Percentiles rank a stretch among this genome's conserved stretches.
Evolutionary conservation across 139 green algal species (phyloP).

Genomic region (Yamagishiella unicocca): DNA sequence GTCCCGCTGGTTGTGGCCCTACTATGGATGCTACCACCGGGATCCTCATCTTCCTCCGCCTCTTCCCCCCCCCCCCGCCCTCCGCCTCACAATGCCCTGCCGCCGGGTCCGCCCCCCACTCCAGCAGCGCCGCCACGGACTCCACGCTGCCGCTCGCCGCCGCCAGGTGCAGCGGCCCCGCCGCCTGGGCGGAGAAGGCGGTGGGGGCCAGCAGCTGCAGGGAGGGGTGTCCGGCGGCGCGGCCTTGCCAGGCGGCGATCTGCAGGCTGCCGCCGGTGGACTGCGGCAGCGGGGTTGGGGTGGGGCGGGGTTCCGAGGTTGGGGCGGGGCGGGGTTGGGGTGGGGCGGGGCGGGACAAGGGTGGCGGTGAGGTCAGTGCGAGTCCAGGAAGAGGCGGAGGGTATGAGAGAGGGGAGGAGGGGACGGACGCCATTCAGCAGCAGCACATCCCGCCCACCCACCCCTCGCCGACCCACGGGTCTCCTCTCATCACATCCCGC

Average conservation of each 20-base stretch:
- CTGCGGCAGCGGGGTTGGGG: neutral
- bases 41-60: neutral
- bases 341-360: no score
- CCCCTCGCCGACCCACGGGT: no score
- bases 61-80: neutral
- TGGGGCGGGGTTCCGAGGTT: neutral
- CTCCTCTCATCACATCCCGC: no score
- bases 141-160: neutral
- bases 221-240: neutral
- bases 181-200: neutral
- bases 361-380: no score
- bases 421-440: neutral
- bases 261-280: neutral
- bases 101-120: constrained; percentile 13
- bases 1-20: no score
- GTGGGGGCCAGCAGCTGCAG: neutral
- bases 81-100: neutral
- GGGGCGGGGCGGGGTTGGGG: no score
- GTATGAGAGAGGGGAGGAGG: neutral
- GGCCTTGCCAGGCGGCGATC: neutral
- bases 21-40: no score
- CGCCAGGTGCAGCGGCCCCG: constrained; percentile 23
- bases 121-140: constrained; percentile 8
- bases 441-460: neutral
- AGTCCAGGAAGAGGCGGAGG: neutral